phyloP scores from a whole-genome alignment of 108 stramenopile species.

The Skeletonema menzelii region DNA sequence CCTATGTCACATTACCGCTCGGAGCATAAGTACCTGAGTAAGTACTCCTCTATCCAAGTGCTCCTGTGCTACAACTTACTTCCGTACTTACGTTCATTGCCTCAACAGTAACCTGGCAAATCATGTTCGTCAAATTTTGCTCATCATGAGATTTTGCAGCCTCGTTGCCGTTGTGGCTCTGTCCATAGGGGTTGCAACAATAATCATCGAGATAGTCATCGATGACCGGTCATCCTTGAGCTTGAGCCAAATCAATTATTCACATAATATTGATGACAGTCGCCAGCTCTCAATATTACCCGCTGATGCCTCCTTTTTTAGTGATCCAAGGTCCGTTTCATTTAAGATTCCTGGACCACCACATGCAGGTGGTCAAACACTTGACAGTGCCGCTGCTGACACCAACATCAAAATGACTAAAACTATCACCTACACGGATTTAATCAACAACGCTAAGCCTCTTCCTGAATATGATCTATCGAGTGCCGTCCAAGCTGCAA shows the following conservation, averaged over 20 bases:
- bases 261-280: not conserved
- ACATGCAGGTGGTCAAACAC: not conserved
- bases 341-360: not conserved
- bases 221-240: not conserved
- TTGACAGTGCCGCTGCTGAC: not conserved
- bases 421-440: not conserved
- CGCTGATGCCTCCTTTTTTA: not conserved
- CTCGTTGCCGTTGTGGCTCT: not conserved
- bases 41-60: too few relatives aligned
- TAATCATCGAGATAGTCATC: not conserved
- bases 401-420: not conserved
- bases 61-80: too few relatives aligned
- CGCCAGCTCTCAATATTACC: not conserved
- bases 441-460: not conserved
- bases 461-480: constrained; percentile 11
- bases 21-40: too few relatives aligned
- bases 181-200: not conserved
- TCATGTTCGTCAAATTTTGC: too few relatives aligned
- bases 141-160: too few relatives aligned
- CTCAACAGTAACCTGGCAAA: too few relatives aligned
- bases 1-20: too few relatives aligned
- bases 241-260: not conserved
- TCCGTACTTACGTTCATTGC: too few relatives aligned
- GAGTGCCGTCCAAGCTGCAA: not conserved
- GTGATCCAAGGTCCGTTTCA: not conserved